Evolutionary conservation across 306 rosid genomes (phyloP).

Genomic region (Castanea sativa): DNA sequence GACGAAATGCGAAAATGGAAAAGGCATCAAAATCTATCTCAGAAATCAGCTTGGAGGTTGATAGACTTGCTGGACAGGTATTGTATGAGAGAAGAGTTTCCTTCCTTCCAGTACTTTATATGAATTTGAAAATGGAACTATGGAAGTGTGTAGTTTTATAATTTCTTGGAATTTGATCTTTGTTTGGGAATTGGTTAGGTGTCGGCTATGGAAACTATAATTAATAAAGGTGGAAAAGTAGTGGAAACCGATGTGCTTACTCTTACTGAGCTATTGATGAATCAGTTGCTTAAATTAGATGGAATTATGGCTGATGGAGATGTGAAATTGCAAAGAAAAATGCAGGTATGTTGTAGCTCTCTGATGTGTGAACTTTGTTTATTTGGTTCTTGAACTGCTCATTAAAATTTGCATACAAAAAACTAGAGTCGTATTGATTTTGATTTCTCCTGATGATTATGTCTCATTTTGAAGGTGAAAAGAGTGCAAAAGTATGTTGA

Average conservation of each 20-base stretch:
- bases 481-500: slow-evolving; percentile 95
- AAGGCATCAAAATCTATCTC: slow-evolving; percentile 80
- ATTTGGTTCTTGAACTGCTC: not conserved
- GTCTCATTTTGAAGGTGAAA: slow-evolving; percentile 54
- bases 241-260: slow-evolving; percentile 69
- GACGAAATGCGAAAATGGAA: slow-evolving; percentile 84
- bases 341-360: slow-evolving; percentile 60
- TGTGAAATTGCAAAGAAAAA: slow-evolving; percentile 91
- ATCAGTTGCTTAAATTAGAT: slow-evolving; percentile 82
- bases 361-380: not conserved
- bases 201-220: slow-evolving; percentile 74
- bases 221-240: slow-evolving; percentile 74
- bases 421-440: not conserved
- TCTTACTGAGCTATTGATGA: slow-evolving; percentile 83
- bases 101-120: not conserved
- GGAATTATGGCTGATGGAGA: slow-evolving; percentile 84
- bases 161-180: slow-evolving; percentile 25
- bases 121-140: not conserved
- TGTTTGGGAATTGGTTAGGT: slow-evolving; percentile 51
- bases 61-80: slow-evolving; percentile 85
- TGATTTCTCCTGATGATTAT: slow-evolving; percentile 11
- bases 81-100: not conserved
- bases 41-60: slow-evolving; percentile 85
- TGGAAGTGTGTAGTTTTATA: slow-evolving; percentile 7
- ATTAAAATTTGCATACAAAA: not conserved